Evolutionary conservation across 2,329 filamentous ascomycete genomes (phyloP).

Genomic region (Fusarium devonianum): DNA sequence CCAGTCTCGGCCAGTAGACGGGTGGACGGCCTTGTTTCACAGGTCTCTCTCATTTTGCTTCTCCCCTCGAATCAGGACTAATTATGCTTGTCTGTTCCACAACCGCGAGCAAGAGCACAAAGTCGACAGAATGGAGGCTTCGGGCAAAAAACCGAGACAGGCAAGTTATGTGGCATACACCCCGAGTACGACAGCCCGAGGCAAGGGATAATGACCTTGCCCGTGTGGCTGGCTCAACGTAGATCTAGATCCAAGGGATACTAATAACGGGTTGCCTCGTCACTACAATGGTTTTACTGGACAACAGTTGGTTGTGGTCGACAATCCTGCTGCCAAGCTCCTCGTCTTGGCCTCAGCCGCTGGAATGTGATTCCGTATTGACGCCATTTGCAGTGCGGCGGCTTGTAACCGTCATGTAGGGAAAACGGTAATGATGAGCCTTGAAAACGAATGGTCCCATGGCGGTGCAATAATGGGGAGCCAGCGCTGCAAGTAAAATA

Average conservation of each 20-base stretch:
- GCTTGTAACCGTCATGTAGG: too few species aligned
- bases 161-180: constrained; percentile 15
- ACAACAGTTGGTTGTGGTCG: constrained; percentile 16
- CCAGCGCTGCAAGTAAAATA: too few species aligned
- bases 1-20: constrained; percentile 15
- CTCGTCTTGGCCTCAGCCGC: constrained; percentile 7
- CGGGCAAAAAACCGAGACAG: constrained; percentile 26
- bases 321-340: constrained; percentile 5
- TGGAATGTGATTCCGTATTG: constrained; percentile 30
- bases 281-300: too few species aligned
- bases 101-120: constrained; percentile 14
- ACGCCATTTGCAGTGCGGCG: too few species aligned
- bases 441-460: constrained; percentile 30
- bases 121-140: constrained; percentile 13
- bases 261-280: too few species aligned
- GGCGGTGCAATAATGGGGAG: constrained; percentile 10
- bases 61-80: constrained; percentile 21
- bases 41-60: background rate
- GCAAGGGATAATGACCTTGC: constrained; percentile 25
- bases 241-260: constrained; percentile 23
- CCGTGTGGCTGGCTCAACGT: constrained; percentile 13
- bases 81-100: constrained; percentile 27
- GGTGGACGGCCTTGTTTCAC: constrained; percentile 24
- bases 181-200: constrained; percentile 15
- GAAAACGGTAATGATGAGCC: too few species aligned